Evolutionary conservation across 73 alveolate genomes (phyloP).

Genomic region (Paramecium tetraurelia): DNA sequence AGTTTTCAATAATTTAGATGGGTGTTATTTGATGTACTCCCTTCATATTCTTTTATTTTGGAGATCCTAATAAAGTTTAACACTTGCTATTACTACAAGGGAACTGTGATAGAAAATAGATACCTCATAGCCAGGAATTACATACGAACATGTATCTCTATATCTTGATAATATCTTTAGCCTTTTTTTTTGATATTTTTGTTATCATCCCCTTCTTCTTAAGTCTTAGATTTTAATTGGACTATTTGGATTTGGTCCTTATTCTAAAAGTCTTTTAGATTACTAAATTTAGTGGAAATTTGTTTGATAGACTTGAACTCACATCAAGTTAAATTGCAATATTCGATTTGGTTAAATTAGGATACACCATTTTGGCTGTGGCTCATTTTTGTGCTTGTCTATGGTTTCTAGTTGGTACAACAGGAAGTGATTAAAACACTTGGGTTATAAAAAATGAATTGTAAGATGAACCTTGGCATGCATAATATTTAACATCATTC

Average conservation of each 20-base stretch:
- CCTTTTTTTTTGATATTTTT: slow-evolving; percentile 27
- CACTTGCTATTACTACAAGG: slow-evolving; percentile 6
- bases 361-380: slow-evolving; percentile 25
- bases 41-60: slow-evolving; percentile 12
- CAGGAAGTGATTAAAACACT: not conserved
- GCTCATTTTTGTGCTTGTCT: slow-evolving; percentile 54
- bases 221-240: slow-evolving; percentile 13
- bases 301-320: slow-evolving; percentile 34
- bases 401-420: slow-evolving; percentile 30
- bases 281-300: not conserved
- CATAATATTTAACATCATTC: slow-evolving; percentile 25
- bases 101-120: slow-evolving; percentile 29
- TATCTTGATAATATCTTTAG: not conserved
- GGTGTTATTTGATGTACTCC: slow-evolving; percentile 16
- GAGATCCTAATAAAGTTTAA: slow-evolving; percentile 19
- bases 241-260: slow-evolving; percentile 8
- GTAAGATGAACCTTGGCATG: not conserved
- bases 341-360: slow-evolving; percentile 11
- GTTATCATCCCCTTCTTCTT: slow-evolving; percentile 22
- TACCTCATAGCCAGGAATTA: slow-evolving; percentile 1
- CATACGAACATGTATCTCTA: not conserved
- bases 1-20: not conserved
- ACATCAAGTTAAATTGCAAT: slow-evolving; percentile 14
- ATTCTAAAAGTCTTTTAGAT: slow-evolving; percentile 26
- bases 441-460: not conserved